These are phyloP conservation scores for Mycena crocata DNA, from an alignment of 768 basidiomycete genomes.

Conservation along the genomic window DNA sequence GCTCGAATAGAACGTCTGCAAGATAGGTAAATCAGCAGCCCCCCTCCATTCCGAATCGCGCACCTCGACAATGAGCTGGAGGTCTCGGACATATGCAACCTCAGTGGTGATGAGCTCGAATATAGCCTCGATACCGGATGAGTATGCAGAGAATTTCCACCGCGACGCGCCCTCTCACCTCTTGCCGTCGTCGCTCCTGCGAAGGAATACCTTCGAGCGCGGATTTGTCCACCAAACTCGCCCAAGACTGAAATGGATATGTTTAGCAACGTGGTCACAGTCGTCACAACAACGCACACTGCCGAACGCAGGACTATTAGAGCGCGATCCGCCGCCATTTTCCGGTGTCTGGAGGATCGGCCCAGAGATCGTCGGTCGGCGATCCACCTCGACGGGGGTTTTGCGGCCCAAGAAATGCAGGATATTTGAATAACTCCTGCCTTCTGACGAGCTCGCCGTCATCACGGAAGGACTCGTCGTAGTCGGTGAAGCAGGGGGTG, in stretches of 20 bases:
- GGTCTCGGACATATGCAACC: constrained; percentile 86
- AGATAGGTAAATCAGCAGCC: constrained; percentile 14
- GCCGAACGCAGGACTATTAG: constrained; percentile 75
- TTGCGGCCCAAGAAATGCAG: constrained; percentile 75
- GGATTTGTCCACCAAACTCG: constrained; percentile 87
- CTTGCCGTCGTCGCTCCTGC: constrained; percentile 87
- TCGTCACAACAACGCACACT: constrained; percentile 55
- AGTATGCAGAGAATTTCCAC: not conserved
- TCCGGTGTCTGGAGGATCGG: constrained; percentile 62
- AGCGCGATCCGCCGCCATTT: constrained; percentile 46
- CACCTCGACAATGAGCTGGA: constrained; percentile 94
- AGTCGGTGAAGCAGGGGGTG: constrained; percentile 55
- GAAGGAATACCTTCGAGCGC: constrained; percentile 85
- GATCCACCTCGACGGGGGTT: constrained; percentile 57
- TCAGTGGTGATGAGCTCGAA: constrained; percentile 97
- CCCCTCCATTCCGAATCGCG: constrained; percentile 26
- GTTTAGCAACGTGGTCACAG: constrained; percentile 9
- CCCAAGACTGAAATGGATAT: constrained; percentile 76
- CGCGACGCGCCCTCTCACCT: constrained; percentile 58
- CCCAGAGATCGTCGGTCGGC: constrained; percentile 71
- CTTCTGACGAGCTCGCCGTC: constrained; percentile 36
- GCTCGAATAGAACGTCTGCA: constrained; percentile 86
- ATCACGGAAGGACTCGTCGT: constrained; percentile 42
- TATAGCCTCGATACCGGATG: constrained; percentile 67
- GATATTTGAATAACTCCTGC: constrained; percentile 61